A percentile compares a stretch with the other conserved stretches of the same genome.
Conservation (phyloP, 192 early-diverging fungal species). For the Podila horticola region DNA sequence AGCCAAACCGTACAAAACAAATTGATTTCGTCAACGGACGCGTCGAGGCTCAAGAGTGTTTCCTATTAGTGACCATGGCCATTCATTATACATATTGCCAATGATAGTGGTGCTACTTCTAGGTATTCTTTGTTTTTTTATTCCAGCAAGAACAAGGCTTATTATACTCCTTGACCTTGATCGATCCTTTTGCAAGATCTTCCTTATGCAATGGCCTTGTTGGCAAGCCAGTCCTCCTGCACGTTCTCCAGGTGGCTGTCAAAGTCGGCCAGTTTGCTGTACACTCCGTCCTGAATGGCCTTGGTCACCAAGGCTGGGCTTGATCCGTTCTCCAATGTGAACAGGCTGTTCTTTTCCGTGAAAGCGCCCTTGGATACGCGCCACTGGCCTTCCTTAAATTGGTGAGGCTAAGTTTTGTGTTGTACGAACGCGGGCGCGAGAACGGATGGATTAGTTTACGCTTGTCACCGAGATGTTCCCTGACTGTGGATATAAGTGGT, state of each 20-base stretch:
- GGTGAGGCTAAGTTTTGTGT: slow-evolving; percentile 54
- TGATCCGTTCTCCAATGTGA: slow-evolving; percentile 47
- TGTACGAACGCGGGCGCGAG: background rate
- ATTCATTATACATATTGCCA: no score
- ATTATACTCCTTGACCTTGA: background rate
- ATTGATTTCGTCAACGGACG: no score
- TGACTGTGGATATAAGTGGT: background rate
- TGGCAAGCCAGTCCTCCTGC: slow-evolving; percentile 69
- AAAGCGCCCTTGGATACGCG: slow-evolving; percentile 53
- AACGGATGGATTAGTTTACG: no score
- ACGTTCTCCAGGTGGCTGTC: slow-evolving; percentile 77
- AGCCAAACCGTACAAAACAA: no score
- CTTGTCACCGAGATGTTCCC: background rate
- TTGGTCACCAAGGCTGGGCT: slow-evolving; percentile 36
- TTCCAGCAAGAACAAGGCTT: background rate
- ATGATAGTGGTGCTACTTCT: no score
- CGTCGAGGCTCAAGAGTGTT: no score
- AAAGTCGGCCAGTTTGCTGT: slow-evolving; percentile 68
- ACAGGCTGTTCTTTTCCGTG: slow-evolving; percentile 29
- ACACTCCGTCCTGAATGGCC: slow-evolving; percentile 50
- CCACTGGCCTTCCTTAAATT: slow-evolving; percentile 65
- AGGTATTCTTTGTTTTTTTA: background rate
- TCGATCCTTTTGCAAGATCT: background rate
- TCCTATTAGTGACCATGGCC: no score
- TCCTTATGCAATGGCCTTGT: slow-evolving; percentile 26